Percentiles rank a stretch among this genome's conserved stretches.
Conservation (phyloP, 805 yeast species). For the Wickerhamiella azyma region DNA sequence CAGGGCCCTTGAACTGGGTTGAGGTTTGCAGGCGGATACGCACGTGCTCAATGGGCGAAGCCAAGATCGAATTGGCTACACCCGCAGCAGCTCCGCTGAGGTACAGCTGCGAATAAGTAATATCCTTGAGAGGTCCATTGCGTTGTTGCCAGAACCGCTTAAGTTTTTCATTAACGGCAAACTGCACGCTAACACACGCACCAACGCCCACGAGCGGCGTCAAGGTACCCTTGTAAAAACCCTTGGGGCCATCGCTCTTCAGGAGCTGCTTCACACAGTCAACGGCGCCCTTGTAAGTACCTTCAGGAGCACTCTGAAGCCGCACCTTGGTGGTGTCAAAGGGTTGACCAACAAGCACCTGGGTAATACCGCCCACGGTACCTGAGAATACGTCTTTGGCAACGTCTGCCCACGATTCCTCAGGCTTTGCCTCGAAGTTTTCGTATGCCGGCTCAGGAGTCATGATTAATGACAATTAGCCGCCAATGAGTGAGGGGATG, state of each 20-base stretch:
- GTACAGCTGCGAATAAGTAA: constrained; percentile 50
- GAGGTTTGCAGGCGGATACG: constrained; percentile 91
- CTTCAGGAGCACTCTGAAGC: constrained; percentile 73
- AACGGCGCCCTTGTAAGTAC: constrained; percentile 55
- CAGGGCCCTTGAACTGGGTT: constrained; percentile 56
- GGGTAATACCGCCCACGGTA: constrained; percentile 90
- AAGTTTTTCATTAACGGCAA: constrained; percentile 90
- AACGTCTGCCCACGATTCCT: constrained; percentile 30
- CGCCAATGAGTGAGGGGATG: too few species aligned
- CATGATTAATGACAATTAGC: neutral
- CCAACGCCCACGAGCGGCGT: constrained; percentile 94
- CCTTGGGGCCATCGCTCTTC: constrained; percentile 67
- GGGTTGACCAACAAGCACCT: constrained; percentile 91
- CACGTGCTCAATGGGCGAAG: constrained; percentile 89
- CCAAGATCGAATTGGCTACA: constrained; percentile 72
- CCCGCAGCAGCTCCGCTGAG: constrained; percentile 87
- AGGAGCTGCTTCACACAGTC: constrained; percentile 65
- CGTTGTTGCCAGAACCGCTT: constrained; percentile 51
- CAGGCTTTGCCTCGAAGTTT: neutral
- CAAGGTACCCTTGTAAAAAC: constrained; percentile 85
- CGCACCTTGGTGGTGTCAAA: constrained; percentile 92
- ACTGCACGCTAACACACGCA: constrained; percentile 92
- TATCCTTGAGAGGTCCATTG: constrained; percentile 28
- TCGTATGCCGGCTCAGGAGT: neutral
- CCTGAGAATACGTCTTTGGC: constrained; percentile 78